These are phyloP conservation scores for Skeletonema tropicum DNA, from an alignment of 108 stramenopile genomes.

Conservation along the genomic window DNA sequence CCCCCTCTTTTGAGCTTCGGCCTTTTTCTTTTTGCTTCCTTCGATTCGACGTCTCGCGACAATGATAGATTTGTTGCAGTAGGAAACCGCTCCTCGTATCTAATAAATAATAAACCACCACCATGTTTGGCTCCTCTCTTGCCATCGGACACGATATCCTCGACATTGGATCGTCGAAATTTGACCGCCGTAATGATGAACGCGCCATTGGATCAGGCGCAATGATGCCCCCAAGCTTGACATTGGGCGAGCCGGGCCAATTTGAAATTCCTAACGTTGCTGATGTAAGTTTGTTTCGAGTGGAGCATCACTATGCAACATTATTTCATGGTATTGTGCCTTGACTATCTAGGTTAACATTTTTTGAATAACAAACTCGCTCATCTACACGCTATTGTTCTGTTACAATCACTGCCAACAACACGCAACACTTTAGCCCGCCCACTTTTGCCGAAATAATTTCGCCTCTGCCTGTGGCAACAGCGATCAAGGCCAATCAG, in stretches of 20 bases:
- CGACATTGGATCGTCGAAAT: conserved; percentile 82
- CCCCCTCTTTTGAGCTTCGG: neutral
- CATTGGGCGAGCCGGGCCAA: conserved; percentile 32
- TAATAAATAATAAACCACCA: conserved; percentile 4
- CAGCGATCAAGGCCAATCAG: conserved; percentile 72
- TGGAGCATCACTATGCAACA: neutral
- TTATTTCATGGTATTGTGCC: conserved; percentile 7
- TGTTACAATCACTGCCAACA: neutral
- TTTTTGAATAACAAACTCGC: neutral
- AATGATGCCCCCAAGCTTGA: conserved; percentile 46
- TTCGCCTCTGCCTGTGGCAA: conserved; percentile 89
- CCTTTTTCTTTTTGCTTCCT: neutral
- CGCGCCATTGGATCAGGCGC: conserved; percentile 50
- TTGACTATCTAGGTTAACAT: neutral
- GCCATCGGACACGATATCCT: conserved; percentile 63
- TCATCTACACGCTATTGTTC: neutral
- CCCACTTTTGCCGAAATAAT: conserved; percentile 81
- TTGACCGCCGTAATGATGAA: conserved; percentile 32
- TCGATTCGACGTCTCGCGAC: neutral
- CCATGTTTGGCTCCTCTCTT: conserved; percentile 47
- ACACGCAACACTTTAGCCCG: conserved; percentile 61
- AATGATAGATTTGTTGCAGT: neutral
- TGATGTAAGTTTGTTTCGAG: conserved; percentile 59
- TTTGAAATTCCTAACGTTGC: conserved; percentile 81
- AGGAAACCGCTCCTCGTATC: neutral